phyloP scores from a whole-genome alignment of 768 basidiomycete species.

The Pleurotus cornucopiae region DNA sequence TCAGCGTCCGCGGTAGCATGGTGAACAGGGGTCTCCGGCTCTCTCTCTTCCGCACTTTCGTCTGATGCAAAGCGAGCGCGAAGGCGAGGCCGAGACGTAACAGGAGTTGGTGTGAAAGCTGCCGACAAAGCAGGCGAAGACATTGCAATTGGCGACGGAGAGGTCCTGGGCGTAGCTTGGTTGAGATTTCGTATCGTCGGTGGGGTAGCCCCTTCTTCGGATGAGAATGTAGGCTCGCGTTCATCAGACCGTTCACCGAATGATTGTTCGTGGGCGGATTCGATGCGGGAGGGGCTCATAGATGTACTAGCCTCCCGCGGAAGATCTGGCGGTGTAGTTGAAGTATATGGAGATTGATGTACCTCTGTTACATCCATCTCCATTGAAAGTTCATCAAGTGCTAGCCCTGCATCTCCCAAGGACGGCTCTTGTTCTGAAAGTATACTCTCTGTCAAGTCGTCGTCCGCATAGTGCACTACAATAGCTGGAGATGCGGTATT shows the following conservation, averaged over 20 bases:
- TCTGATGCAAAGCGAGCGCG: conserved; percentile 49
- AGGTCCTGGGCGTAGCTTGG: conserved; percentile 24
- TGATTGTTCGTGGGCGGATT: conserved; percentile 14
- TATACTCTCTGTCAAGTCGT: conserved; percentile 9
- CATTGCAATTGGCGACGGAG: conserved; percentile 31
- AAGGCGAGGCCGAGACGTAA: conserved; percentile 49
- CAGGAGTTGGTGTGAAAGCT: conserved; percentile 67
- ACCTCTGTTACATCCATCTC: conserved; percentile 52
- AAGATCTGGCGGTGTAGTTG: conserved; percentile 10
- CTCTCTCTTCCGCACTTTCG: conserved; percentile 23
- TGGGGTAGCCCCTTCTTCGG: conserved; percentile 42
- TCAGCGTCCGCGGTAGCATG: conserved; percentile 23
- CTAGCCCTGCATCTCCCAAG: conserved; percentile 4
- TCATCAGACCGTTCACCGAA: conserved; percentile 12
- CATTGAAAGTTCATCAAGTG: conserved; percentile 5
- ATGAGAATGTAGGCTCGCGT: conserved; percentile 68
- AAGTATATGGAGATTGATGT: conserved; percentile 34
- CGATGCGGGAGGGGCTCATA: conserved; percentile 4
- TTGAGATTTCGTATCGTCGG: conserved; percentile 25
- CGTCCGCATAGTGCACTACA: conserved; percentile 19
- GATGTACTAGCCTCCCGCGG: background rate
- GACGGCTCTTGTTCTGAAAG: conserved; percentile 9
- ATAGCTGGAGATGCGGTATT: conserved; percentile 45
- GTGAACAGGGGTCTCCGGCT: conserved; percentile 10
- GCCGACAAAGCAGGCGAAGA: conserved; percentile 55